These are phyloP conservation scores for Ustilago loliicola DNA, from an alignment of 1,284 basidiomycete species.

Conservation along the genomic window DNA sequence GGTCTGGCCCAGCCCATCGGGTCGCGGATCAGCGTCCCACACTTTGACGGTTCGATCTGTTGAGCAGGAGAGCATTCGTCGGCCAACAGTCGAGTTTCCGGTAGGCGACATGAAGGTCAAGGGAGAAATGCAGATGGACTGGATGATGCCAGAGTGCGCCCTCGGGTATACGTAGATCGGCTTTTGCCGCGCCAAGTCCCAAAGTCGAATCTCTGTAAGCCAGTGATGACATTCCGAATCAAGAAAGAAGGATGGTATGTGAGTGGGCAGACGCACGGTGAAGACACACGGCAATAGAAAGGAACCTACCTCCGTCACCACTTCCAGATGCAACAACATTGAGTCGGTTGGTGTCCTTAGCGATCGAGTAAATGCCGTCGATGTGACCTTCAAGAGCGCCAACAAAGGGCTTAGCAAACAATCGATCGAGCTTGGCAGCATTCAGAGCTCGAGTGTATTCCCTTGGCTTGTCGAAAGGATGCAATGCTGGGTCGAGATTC, in stretches of 20 bases:
- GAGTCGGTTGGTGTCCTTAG: conserved; percentile 82
- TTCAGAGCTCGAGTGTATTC: conserved; percentile 95
- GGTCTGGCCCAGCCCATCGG: conserved; percentile 69
- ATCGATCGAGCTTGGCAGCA: conserved; percentile 94
- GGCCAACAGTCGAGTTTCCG: conserved; percentile 63
- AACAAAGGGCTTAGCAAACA: conserved; percentile 97
- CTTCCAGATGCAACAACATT: conserved; percentile 90
- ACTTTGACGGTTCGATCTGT: conserved; percentile 91
- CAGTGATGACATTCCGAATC: too few relatives aligned
- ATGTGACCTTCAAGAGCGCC: conserved; percentile 90
- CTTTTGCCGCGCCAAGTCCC: conserved; percentile 82
- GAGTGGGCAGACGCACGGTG: neutral
- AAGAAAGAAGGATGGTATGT: neutral
- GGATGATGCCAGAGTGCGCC: conserved; percentile 91
- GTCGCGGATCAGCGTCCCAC: conserved; percentile 77
- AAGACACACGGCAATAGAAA: neutral
- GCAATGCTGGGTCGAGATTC: conserved; percentile 92
- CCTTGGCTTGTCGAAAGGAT: conserved; percentile 91
- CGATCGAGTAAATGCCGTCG: conserved; percentile 92
- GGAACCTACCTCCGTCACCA: conserved; percentile 87
- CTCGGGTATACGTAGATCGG: conserved; percentile 79
- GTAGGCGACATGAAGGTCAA: conserved; percentile 70
- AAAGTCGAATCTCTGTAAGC: conserved; percentile 86
- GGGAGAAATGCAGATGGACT: conserved; percentile 81
- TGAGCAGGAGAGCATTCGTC: conserved; percentile 87